Percentiles rank a stretch among this genome's conserved stretches.
Conservation (phyloP, 2,329 filamentous ascomycete genomes). For the Blumeria graminis region DNA sequence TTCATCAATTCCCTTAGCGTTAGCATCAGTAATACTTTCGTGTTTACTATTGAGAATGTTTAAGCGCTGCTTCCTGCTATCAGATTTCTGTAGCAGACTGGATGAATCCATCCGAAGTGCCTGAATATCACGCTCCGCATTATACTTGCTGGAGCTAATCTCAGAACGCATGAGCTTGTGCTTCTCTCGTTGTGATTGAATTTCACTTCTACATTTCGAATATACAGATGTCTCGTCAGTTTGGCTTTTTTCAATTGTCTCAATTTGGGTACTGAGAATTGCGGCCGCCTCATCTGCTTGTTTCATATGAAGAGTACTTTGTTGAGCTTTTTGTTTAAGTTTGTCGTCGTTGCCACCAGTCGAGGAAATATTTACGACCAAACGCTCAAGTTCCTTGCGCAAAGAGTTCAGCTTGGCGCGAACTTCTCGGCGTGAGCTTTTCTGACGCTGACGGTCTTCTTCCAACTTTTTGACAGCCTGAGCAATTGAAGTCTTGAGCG, state of each 20-base stretch:
- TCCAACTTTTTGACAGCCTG: constrained; percentile 45
- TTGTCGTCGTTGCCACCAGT: constrained; percentile 54
- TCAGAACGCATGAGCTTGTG: constrained; percentile 22
- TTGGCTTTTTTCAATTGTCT: constrained; percentile 37
- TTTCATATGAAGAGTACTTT: constrained; percentile 50
- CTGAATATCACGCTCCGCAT: constrained; percentile 37
- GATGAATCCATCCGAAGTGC: constrained; percentile 38
- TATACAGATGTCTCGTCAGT: constrained; percentile 30
- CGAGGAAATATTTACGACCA: constrained; percentile 40
- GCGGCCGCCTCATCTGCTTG: constrained; percentile 34
- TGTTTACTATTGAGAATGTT: constrained; percentile 50
- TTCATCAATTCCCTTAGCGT: constrained; percentile 25
- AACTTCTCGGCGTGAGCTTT: constrained; percentile 50
- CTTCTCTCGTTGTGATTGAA: constrained; percentile 22
- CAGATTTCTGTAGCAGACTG: constrained; percentile 39
- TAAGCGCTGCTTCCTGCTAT: constrained; percentile 47
- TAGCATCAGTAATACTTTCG: constrained; percentile 43
- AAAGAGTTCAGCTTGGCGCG: constrained; percentile 41
- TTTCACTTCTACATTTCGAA: constrained; percentile 30
- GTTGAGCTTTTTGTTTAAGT: constrained; percentile 47
- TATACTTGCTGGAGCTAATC: constrained; percentile 35
- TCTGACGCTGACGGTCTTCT: constrained; percentile 44
- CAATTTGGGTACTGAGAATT: constrained; percentile 33
- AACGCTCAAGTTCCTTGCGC: constrained; percentile 49
- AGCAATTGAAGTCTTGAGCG: constrained; percentile 51